Evolutionary conservation across 2,329 filamentous ascomycete species (phyloP).

Genomic region (Byssothecium circinans): DNA sequence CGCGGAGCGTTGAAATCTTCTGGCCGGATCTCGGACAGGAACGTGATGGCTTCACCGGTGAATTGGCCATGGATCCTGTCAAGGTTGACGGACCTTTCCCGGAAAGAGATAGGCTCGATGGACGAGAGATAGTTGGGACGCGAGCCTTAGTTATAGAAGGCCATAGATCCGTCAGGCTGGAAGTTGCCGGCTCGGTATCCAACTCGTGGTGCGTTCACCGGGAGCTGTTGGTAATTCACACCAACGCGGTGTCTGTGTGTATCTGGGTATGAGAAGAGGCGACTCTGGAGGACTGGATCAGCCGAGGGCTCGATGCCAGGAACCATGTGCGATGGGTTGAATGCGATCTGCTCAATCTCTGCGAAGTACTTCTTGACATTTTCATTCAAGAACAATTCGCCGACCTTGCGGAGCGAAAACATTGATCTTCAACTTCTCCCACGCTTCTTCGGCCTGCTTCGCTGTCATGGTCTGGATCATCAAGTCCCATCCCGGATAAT

Average conservation of each 20-base stretch:
- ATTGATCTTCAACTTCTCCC: constrained; percentile 58
- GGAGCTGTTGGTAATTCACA: constrained; percentile 62
- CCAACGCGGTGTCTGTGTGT: constrained; percentile 62
- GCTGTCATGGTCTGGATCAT: constrained; percentile 56
- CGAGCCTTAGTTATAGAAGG: constrained; percentile 65
- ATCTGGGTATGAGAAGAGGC: constrained; percentile 72
- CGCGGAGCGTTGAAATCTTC: constrained; percentile 61
- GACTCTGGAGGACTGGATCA: constrained; percentile 69
- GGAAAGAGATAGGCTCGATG: constrained; percentile 55
- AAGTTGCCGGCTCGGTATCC: constrained; percentile 64
- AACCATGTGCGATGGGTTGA: constrained; percentile 67
- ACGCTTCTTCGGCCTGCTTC: constrained; percentile 54
- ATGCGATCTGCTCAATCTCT: constrained; percentile 71
- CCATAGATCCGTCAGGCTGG: constrained; percentile 73
- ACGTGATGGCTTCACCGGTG: constrained; percentile 52
- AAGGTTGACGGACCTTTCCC: constrained; percentile 49
- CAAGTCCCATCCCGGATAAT: constrained; percentile 56
- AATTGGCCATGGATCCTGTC: constrained; percentile 56
- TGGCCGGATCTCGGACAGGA: constrained; percentile 55
- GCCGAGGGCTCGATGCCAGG: constrained; percentile 70
- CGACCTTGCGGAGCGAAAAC: constrained; percentile 56
- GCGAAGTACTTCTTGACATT: constrained; percentile 64
- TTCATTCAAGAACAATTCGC: constrained; percentile 57
- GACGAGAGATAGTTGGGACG: constrained; percentile 60
- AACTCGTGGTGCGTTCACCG: constrained; percentile 56